Evolutionary conservation across 192 early-diverging fungal genomes (phyloP), one percentile per base, ranked within the genome.

Genomic region (Entrophospora sp.): DNA sequence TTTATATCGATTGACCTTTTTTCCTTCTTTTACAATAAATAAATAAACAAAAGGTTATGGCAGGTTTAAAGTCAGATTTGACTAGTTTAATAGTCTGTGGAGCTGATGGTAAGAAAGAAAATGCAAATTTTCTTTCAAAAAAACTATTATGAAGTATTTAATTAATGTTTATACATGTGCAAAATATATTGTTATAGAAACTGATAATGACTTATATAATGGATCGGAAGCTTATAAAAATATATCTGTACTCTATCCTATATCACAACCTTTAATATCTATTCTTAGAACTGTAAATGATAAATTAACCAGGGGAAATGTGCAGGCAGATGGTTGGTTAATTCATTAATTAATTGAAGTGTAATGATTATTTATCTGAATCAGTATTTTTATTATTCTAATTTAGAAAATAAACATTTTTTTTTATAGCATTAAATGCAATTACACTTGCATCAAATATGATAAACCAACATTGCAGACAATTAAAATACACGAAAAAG

Each of bases 401-500:
- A 49, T 22, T 59, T 24, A 16, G 16, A 35, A n/a, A n/a, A n/a
- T n/a, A n/a, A n/a, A n/a, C n/a, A n/a, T n/a, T n/a, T n/a, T n/a
- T 67, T 22, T 38, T 46, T 18, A 25, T 73, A 87, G 88, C 83
- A 32, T 58, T 90, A 53, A 84, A 86, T 68, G 87, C 75, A 10
- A 63, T 89, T 61, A 83, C 86, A 49, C 72, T 87, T 24, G 78
- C 78, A 9, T 37, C 85, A 37, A 56, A 80, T 8, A 81, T 80
- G 64, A 81, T 88, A 32, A 61, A 73, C 20, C 64, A 51, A 36
- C 73, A 79, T 68, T 87, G 85, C 66, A 73, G 73, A 44, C 71
- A 80, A 1, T 67, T 83, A 37, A 89, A 88, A 68, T 91, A 79
- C 46, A 65, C 62, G n/a, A 89, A 90, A 72, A 80, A 71, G 34